phyloP scores from a whole-genome alignment of 1,284 basidiomycete genomes.

The Bjerkandera adusta region DNA sequence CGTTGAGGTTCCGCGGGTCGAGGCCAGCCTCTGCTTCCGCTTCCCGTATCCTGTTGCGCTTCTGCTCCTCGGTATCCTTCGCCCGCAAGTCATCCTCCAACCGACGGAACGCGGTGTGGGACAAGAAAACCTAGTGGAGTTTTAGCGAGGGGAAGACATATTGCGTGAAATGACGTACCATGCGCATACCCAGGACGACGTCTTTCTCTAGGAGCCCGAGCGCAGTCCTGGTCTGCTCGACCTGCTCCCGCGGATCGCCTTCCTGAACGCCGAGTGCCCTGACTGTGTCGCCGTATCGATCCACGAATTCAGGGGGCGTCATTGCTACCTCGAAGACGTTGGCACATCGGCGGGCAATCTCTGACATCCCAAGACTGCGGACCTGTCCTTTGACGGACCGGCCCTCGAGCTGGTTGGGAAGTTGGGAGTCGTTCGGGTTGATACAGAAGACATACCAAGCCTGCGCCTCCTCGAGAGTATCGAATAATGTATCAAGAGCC shows the following conservation, averaged over 20 bases:
- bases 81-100: constrained; percentile 88
- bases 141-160: constrained; percentile 1
- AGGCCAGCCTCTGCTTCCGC: constrained; percentile 75
- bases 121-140: constrained; percentile 78
- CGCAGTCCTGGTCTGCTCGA: constrained; percentile 60
- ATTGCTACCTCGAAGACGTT: constrained; percentile 83
- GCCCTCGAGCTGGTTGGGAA: constrained; percentile 93
- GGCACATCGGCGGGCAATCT: constrained; percentile 70
- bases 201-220: constrained; percentile 72
- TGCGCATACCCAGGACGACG: constrained; percentile 77
- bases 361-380: constrained; percentile 75
- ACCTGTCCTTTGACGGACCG: constrained; percentile 92
- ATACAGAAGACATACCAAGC: constrained; percentile 92
- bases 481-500: constrained; percentile 83
- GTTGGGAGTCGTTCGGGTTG: constrained; percentile 92
- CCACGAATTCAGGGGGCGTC: constrained; percentile 86
- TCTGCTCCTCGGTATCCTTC: constrained; percentile 82
- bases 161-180: constrained; percentile 45
- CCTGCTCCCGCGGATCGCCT: constrained; percentile 50
- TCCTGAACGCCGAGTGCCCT: constrained; percentile 45
- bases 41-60: constrained; percentile 70
- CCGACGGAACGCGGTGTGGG: constrained; percentile 83
- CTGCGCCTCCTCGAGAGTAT: constrained; percentile 89
- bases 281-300: constrained; percentile 72
- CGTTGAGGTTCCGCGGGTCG: constrained; percentile 62